phyloP scores from a whole-genome alignment of 106 monocot genomes.

The Dioscorea zingiberensis region DNA sequence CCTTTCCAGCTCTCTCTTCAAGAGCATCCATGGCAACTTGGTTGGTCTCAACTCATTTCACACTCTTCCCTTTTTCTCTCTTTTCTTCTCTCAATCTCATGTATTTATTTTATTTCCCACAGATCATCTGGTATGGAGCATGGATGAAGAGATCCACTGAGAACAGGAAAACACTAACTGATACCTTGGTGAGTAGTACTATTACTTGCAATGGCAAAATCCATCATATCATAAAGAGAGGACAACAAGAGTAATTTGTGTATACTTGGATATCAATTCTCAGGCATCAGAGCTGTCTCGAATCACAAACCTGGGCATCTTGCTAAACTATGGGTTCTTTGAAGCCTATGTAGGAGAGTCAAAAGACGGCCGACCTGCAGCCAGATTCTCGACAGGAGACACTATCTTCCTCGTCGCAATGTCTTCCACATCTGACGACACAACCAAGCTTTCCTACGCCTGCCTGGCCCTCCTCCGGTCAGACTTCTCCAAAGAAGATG shows the following conservation, averaged over 20 bases:
- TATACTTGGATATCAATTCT: too few species aligned
- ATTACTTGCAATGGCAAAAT: too few species aligned
- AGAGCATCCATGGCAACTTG: slow-evolving; percentile 39
- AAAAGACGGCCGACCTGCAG: slow-evolving; percentile 11
- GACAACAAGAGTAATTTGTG: too few species aligned
- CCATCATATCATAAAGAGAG: too few species aligned
- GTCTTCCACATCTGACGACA: not conserved
- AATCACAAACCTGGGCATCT: slow-evolving; percentile 16
- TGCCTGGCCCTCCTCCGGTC: slow-evolving; percentile 25
- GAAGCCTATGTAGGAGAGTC: slow-evolving; percentile 20
- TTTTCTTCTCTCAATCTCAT: too few species aligned
- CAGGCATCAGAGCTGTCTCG: slow-evolving; percentile 19
- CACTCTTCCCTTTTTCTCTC: too few species aligned
- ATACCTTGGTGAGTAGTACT: slow-evolving; percentile 9
- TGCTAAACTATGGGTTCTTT: slow-evolving; percentile 31
- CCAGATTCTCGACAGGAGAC: slow-evolving; percentile 23
- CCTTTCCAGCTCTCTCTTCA: slow-evolving; percentile 21
- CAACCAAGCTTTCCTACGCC: slow-evolving; percentile 13
- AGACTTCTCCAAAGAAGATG: slow-evolving; percentile 3
- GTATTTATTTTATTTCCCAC: not conserved
- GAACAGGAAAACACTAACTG: slow-evolving; percentile 10
- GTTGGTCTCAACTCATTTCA: not conserved
- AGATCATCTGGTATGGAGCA: slow-evolving; percentile 37
- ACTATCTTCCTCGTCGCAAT: slow-evolving; percentile 1
- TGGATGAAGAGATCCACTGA: slow-evolving; percentile 29